These are phyloP conservation scores for Beta lomatogona DNA, from an alignment of 179 eudicot species.

Conservation along the genomic window DNA sequence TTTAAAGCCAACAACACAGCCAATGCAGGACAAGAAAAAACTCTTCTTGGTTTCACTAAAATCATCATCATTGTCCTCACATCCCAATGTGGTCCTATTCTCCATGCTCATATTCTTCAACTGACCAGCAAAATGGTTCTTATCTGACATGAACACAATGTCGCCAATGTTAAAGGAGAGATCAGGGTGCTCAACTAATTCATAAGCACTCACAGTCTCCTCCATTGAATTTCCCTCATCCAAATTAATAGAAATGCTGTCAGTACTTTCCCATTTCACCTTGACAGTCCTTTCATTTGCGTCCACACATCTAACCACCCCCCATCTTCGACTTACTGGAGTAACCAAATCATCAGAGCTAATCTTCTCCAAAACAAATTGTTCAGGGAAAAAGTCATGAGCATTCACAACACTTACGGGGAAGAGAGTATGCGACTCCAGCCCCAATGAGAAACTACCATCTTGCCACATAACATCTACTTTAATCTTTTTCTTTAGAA, in stretches of 20 bases:
- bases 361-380: slow-evolving; percentile 70
- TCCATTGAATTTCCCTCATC: slow-evolving; percentile 38
- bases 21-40: slow-evolving; percentile 55
- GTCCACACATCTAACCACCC: slow-evolving; percentile 65
- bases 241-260: slow-evolving; percentile 11
- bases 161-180: slow-evolving; percentile 69
- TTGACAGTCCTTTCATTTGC: slow-evolving; percentile 75
- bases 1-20: slow-evolving; percentile 61
- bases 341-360: slow-evolving; percentile 49
- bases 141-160: slow-evolving; percentile 55
- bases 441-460: slow-evolving; percentile 59
- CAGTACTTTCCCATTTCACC: slow-evolving; percentile 57
- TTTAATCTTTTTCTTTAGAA: slow-evolving; percentile 64
- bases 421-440: slow-evolving; percentile 64
- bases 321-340: slow-evolving; percentile 55
- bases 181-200: slow-evolving; percentile 86
- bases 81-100: slow-evolving; percentile 16
- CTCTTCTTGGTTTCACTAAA: slow-evolving; percentile 26
- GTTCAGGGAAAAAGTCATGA: slow-evolving; percentile 86
- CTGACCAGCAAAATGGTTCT: slow-evolving; percentile 28
- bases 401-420: slow-evolving; percentile 63
- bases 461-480: slow-evolving; percentile 96
- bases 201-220: slow-evolving; percentile 91
- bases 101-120: slow-evolving; percentile 18
- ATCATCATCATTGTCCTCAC: slow-evolving; percentile 17